Evolutionary conservation across 305 asterid species (phyloP).

Genomic region (Fraxinus latifolia): DNA sequence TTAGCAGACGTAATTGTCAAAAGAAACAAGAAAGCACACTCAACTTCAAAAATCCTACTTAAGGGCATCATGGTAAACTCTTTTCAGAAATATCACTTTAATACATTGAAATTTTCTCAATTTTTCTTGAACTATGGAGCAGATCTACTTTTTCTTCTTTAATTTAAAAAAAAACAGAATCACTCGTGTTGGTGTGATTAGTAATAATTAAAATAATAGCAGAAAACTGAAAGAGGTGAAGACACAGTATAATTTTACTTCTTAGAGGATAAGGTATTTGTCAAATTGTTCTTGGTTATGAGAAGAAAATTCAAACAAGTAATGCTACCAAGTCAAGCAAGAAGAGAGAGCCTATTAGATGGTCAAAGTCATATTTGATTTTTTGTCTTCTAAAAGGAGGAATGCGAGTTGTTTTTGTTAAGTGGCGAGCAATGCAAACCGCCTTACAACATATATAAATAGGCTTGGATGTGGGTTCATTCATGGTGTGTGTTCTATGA

Average conservation of each 20-base stretch:
- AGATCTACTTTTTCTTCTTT: not conserved
- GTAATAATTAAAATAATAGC: not conserved
- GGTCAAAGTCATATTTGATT: too few species aligned
- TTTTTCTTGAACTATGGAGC: not conserved
- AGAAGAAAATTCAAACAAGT: not conserved
- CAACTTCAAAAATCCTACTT: conserved; percentile 25
- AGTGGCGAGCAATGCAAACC: not conserved
- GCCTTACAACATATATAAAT: not conserved
- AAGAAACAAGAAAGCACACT: conserved; percentile 15
- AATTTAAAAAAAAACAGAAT: too few species aligned
- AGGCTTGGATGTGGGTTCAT: not conserved
- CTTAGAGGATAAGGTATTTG: not conserved
- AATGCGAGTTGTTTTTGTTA: too few species aligned
- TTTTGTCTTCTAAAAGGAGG: too few species aligned
- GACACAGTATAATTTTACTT: not conserved
- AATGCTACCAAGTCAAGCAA: not conserved
- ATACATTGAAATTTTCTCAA: not conserved
- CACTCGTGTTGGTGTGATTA: too few species aligned
- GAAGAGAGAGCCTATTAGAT: too few species aligned
- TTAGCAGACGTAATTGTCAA: conserved; percentile 34
- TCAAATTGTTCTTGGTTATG: too few species aligned
- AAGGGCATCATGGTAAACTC: conserved; percentile 40
- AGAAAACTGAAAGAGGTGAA: not conserved
- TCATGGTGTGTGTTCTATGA: not conserved
- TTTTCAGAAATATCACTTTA: not conserved